These are phyloP conservation scores for Bocquillonia castaneifolia DNA, from an alignment of 441 rosid genomes.

Conservation along the genomic window DNA sequence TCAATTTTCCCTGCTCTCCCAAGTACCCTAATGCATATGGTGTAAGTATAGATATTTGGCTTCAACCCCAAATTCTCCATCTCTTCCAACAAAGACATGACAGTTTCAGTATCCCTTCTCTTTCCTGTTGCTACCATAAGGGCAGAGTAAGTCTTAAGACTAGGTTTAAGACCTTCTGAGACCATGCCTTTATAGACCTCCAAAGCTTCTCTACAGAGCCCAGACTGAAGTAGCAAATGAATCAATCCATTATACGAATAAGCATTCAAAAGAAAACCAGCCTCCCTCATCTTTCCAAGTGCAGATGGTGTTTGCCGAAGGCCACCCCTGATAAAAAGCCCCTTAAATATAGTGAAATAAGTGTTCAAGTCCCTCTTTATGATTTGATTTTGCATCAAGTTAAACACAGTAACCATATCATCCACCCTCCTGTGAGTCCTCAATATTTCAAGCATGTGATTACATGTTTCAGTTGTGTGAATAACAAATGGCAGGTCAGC, in stretches of 20 bases:
- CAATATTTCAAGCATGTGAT: conserved; percentile 74
- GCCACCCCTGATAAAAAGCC: conserved; percentile 58
- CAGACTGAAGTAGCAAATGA: conserved; percentile 60
- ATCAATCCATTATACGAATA: conserved; percentile 84
- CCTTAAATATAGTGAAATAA: conserved; percentile 58
- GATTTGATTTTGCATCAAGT: conserved; percentile 74
- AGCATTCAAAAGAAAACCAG: conserved; percentile 63
- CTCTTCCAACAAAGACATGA: conserved; percentile 70
- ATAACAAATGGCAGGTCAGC: conserved; percentile 43
- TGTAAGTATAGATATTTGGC: conserved; percentile 84
- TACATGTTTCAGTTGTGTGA: conserved; percentile 68
- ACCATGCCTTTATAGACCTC: conserved; percentile 62
- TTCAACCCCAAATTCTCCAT: conserved; percentile 75
- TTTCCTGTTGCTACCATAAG: conserved; percentile 90
- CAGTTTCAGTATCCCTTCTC: conserved; percentile 64
- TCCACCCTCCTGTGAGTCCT: conserved; percentile 48
- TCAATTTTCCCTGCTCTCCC: conserved; percentile 82
- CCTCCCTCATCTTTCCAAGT: conserved; percentile 56
- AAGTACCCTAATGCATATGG: conserved; percentile 79
- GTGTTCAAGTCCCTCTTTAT: conserved; percentile 61
- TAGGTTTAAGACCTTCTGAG: conserved; percentile 77
- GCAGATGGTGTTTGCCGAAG: conserved; percentile 53
- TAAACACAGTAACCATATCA: conserved; percentile 69
- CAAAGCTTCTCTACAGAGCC: conserved; percentile 57
- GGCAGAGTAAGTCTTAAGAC: conserved; percentile 88